Percentiles rank a stretch among this genome's conserved stretches.
Evolutionary conservation across 1,284 basidiomycete genomes (phyloP).

Genomic region (Takashimella koratensis): DNA sequence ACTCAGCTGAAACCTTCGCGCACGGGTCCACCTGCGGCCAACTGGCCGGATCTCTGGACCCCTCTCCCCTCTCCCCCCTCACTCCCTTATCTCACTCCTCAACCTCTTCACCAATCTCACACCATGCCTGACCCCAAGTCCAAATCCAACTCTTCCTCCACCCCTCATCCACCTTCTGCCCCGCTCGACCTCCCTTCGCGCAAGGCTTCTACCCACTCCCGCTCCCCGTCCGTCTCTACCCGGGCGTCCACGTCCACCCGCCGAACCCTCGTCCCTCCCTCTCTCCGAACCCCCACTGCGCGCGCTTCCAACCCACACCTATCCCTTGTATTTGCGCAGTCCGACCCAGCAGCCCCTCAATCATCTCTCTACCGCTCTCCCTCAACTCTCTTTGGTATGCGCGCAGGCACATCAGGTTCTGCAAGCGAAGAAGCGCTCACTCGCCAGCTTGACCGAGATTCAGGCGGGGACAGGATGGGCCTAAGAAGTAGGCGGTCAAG

Average conservation of each 20-base stretch:
- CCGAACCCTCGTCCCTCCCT: constrained; percentile 13
- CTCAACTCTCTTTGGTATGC: constrained; percentile 1
- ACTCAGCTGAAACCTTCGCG: no score
- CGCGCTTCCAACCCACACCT: constrained; percentile 27
- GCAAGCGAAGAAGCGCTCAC: constrained; percentile 32
- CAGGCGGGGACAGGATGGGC: constrained; percentile 38
- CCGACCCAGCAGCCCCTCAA: constrained; percentile 9
- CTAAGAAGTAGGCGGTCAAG: constrained; percentile 36
- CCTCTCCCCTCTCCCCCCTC: background rate
- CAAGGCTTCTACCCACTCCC: background rate
- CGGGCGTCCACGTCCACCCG: background rate
- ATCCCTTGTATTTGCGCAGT: constrained; percentile 36
- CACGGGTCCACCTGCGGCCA: no score
- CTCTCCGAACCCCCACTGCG: constrained; percentile 17
- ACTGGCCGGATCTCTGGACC: no score
- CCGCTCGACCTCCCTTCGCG: background rate
- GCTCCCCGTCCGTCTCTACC: background rate
- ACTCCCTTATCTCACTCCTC: background rate
- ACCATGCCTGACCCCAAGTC: background rate
- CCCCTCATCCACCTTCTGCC: background rate
- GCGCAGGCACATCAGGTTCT: constrained; percentile 2
- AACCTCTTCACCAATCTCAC: background rate
- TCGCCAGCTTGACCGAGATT: constrained; percentile 39
- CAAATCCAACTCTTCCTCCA: background rate
- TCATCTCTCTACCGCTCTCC: constrained; percentile 4